Evolutionary conservation across 2,329 filamentous ascomycete genomes (phyloP), one percentile per base, ranked within the genome.

Genomic region (Microsporum ferrugineum): DNA sequence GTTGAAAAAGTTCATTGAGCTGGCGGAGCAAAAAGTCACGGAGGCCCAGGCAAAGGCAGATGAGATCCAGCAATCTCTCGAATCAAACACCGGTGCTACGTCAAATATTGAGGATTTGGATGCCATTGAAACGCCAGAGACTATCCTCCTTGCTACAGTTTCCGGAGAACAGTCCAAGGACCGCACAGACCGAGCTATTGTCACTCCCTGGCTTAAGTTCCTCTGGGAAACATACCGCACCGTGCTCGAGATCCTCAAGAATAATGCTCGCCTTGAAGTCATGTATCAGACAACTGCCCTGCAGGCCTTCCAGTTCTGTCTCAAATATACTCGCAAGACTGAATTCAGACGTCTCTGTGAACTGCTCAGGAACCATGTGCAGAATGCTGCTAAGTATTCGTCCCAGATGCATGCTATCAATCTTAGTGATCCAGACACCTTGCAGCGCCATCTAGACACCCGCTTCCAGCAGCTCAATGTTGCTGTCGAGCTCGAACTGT

Each of bases 341-440:
- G 94, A 99, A 79, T 99, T 99, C 83, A 89, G 94, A 75, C 88
- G 94, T 71, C 89, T 99, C 60, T 99, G 94, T 79, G 94, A 99
- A 81, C 85, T 99, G 65, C 87, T 99, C 65, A 89, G 94, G 70
- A 99, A 99, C 80, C 94, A 99, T 80, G 88, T 99, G 65, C 92
- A 96, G 80, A 99, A 95, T 74, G 94, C 94, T 59, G 92, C 94
- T 80, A 99, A 99, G 79, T 99, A 97, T 79, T 96, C 92, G 53
- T 86, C 91, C 65, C 94, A 97, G 83, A 96, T 97, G 89, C 92
- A 97, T 75, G 94, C 94, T 69, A 99, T 99, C 80, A 99, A 99
- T 79, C 81, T 99, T 65, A 97, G 90, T 76, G 94, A 99, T 70
- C 89, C 94, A 17, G 94, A 99, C 73, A 99, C 94, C 36, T 83